phyloP scores from a whole-genome alignment of 23 red algal species.

The Rhodosorus marinus region DNA sequence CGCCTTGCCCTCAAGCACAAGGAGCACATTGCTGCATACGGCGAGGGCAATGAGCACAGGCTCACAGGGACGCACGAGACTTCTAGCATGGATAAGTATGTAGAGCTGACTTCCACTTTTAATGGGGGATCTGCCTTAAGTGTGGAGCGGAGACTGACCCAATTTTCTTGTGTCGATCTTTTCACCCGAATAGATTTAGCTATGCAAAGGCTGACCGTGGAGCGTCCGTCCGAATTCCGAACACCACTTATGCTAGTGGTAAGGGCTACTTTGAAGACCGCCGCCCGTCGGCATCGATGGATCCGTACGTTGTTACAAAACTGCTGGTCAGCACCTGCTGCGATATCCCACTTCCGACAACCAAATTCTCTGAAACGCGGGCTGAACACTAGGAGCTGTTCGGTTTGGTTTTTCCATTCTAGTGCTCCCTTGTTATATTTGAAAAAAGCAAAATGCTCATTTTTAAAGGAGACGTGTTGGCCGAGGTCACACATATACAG shows the following conservation, averaged over 20 bases:
- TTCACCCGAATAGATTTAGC: constrained; percentile 49
- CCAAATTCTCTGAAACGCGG: too few relatives aligned
- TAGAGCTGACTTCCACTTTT: too few relatives aligned
- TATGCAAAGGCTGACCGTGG: constrained; percentile 86
- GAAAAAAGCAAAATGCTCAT: too few relatives aligned
- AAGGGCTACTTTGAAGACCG: constrained; percentile 98
- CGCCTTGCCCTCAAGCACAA: constrained; percentile 30
- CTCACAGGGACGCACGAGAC: constrained; percentile 89
- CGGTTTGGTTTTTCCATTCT: too few relatives aligned
- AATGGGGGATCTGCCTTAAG: too few relatives aligned
- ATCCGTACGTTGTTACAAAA: constrained; percentile 89
- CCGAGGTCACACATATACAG: too few relatives aligned
- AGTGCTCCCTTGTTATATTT: too few relatives aligned
- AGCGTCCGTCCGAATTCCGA: constrained; percentile 60
- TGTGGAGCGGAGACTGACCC: too few relatives aligned
- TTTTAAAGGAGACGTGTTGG: too few relatives aligned
- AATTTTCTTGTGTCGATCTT: too few relatives aligned
- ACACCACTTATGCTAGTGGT: constrained; percentile 32
- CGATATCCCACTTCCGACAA: constrained; percentile 20
- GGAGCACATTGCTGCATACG: constrained; percentile 88
- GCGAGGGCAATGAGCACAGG: constrained; percentile 75
- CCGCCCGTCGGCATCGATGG: constrained; percentile 68
- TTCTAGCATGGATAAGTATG: too few relatives aligned
- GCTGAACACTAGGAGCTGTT: too few relatives aligned
- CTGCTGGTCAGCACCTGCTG: constrained; percentile 73